Base-by-base conservation (phyloP, 768 basidiomycete species). In the Austroboletus eburneus region DNA sequence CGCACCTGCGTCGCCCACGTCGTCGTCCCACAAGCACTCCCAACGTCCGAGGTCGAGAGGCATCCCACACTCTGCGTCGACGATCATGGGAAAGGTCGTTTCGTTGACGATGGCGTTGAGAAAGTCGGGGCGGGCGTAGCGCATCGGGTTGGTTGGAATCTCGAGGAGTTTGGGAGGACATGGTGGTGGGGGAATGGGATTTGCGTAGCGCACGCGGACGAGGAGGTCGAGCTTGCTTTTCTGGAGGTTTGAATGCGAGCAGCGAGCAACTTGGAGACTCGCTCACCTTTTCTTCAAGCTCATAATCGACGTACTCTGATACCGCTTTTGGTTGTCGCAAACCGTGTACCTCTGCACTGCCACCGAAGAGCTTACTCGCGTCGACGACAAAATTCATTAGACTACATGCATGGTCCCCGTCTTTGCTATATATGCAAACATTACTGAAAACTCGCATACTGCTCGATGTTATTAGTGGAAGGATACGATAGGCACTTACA, bases 1-100 rank as follows among this genome's bases (percentile, higher is more conserved):
- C 54, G 42, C 42, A 87, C 89, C 71, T 43, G 78, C 75, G 66
- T 85, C 80, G 60, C 84, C 78, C 3, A 75, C 86, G 35, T 80
- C 80, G 50, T 91, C 87, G 41, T 87, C 82, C 90, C 87, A 93
- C 16, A 95, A 69, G 29, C 80, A 85, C 45, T 86, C 84, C 76
- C 83, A 93, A 45, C 76, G 79, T 16, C 87, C 85, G 39, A 95
- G 70, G 63, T 98, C 91, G 21, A 99, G 68, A 0, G 94, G 93
- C 93, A 99, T 94, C 0, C 96, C 96, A 55, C 85, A 86, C 64
- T 99, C 96, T 1, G 90, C 91, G 57, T 99, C 96, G 2, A 97
- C 86, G 54, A 98, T 86, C 91, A 98, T 93, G 0, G 96, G 95
- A 17, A 96, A 64, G 0, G 88, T 86, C 10, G 83, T 80, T 39